Conservation (phyloP, 441 rosid genomes). For the Brassica hybrid region DNA sequence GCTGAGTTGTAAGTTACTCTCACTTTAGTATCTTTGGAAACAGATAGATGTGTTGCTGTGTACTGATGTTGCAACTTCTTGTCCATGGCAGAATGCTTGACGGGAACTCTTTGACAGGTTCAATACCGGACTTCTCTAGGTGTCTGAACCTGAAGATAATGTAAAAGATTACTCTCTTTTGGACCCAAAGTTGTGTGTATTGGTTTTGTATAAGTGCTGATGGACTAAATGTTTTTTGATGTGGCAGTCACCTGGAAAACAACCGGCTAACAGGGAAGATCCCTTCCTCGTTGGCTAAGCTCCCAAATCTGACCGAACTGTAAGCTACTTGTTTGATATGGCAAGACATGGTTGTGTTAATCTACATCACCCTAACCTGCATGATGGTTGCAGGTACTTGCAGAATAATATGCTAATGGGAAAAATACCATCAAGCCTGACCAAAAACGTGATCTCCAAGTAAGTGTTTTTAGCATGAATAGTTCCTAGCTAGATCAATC, state of each 20-base stretch:
- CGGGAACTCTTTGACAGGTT: conserved; percentile 81
- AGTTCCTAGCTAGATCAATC: neutral
- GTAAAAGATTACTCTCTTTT: conserved; percentile 40
- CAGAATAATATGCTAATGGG: conserved; percentile 86
- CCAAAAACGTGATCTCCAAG: conserved; percentile 62
- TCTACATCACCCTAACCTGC: conserved; percentile 10
- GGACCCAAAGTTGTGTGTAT: neutral
- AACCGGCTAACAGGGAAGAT: conserved; percentile 80
- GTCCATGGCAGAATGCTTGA: conserved; percentile 80
- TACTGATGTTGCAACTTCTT: conserved; percentile 26
- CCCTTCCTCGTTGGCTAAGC: conserved; percentile 67
- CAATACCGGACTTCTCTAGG: conserved; percentile 80
- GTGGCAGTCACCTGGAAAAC: conserved; percentile 89
- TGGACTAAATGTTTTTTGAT: conserved; percentile 41
- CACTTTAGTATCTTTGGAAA: neutral
- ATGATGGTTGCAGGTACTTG: conserved; percentile 66
- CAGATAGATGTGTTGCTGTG: neutral
- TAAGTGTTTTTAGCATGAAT: conserved; percentile 45
- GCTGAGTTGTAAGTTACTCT: conserved; percentile 75
- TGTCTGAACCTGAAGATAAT: conserved; percentile 74
- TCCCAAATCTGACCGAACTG: conserved; percentile 91
- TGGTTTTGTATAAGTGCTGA: conserved; percentile 25
- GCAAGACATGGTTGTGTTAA: neutral
- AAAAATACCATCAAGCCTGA: conserved; percentile 66
- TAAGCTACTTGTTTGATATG: conserved; percentile 53